Conservation (phyloP, 805 yeast species). For the Pichia membranifaciens region DNA sequence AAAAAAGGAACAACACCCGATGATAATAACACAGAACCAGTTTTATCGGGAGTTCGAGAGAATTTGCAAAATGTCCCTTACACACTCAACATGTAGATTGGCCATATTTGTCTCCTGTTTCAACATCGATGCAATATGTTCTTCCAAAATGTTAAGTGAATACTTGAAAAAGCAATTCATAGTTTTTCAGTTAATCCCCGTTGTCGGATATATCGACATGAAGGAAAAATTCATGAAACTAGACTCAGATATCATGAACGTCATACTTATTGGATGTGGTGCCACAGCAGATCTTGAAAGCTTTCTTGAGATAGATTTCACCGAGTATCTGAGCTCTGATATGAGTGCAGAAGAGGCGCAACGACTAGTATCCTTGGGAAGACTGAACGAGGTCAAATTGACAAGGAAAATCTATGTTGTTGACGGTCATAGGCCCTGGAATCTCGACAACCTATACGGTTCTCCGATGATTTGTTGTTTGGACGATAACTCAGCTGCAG, state of each 20-base stretch:
- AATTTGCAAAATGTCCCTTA: conserved; percentile 64
- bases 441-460: conserved; percentile 85
- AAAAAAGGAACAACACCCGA: conserved; percentile 22
- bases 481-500: conserved; percentile 79
- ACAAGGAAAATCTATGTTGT: conserved; percentile 68
- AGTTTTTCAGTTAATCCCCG: conserved; percentile 85
- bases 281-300: conserved; percentile 81
- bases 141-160: conserved; percentile 67
- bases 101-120: conserved; percentile 86
- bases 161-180: conserved; percentile 75
- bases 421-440: conserved; percentile 97
- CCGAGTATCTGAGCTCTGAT: conserved; percentile 40
- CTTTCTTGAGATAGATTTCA: conserved; percentile 58
- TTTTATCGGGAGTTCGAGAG: conserved; percentile 63
- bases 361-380: neutral
- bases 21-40: conserved; percentile 72
- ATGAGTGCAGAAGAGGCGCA: conserved; percentile 2
- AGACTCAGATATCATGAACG: conserved; percentile 70
- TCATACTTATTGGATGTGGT: conserved; percentile 86
- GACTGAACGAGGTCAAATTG: conserved; percentile 23
- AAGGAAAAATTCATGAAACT: conserved; percentile 54
- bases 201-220: conserved; percentile 83
- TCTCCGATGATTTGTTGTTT: conserved; percentile 70
- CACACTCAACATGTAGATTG: conserved; percentile 89
- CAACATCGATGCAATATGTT: conserved; percentile 87